These are phyloP conservation scores for Diaporthe sp. DNA, from an alignment of 2,329 filamentous ascomycete species.

Conservation along the genomic window DNA sequence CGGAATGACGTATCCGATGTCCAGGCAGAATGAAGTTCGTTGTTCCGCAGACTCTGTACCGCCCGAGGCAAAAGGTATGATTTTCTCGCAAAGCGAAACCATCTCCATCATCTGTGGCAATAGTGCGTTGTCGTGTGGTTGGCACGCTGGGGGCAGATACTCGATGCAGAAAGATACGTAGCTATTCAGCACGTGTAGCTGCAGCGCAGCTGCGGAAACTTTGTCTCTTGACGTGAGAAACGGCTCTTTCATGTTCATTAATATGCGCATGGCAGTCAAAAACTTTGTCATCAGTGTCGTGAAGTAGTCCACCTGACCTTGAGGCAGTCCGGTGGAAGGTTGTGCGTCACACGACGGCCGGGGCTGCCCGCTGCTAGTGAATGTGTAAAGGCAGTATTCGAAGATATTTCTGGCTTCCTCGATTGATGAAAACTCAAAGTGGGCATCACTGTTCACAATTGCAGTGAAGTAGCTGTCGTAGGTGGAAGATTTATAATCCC, in stretches of 20 bases:
- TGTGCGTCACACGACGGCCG: too few relatives aligned
- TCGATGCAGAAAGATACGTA: background rate
- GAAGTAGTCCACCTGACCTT: background rate
- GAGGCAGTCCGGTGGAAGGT: background rate
- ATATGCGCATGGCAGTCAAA: background rate
- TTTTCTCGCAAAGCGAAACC: background rate
- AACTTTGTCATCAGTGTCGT: background rate
- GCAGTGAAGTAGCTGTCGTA: background rate
- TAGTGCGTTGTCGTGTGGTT: background rate
- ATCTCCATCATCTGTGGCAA: background rate
- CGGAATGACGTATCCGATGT: background rate
- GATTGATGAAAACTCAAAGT: background rate
- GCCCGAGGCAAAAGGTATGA: background rate
- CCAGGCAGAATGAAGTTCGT: background rate
- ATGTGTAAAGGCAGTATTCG: background rate
- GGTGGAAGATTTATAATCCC: background rate
- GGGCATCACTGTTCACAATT: background rate
- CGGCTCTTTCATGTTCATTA: background rate
- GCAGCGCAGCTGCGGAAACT: background rate
- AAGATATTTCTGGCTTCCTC: background rate
- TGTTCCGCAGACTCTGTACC: background rate
- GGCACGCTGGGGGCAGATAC: background rate
- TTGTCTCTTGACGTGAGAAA: background rate
- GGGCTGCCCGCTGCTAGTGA: background rate
- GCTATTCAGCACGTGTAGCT: slow-evolving; percentile 2